Percentiles rank a stretch among this genome's conserved stretches.
phyloP scores from a whole-genome alignment of 2,329 filamentous ascomycete genomes.

The Podosphaera xanthii region DNA sequence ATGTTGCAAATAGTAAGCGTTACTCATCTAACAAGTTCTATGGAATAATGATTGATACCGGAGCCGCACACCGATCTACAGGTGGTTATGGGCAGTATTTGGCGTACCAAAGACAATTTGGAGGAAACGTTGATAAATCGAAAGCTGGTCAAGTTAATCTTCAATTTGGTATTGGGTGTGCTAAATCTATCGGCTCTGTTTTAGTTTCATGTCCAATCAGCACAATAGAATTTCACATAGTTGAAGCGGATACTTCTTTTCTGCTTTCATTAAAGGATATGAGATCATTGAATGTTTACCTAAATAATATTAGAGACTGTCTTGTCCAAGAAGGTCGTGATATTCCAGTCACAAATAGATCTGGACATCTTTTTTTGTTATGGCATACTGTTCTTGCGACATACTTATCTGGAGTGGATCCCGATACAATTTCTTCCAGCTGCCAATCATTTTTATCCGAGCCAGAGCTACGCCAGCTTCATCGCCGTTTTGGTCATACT shows the following conservation, averaged over 20 bases:
- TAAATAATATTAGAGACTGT: not conserved
- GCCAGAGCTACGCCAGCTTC: not conserved
- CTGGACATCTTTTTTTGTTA: not conserved
- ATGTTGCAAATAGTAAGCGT: not conserved
- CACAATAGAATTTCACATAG: not conserved
- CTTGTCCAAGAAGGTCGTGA: not conserved
- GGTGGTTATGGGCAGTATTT: not conserved
- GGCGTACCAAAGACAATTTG: not conserved
- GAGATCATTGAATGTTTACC: not conserved
- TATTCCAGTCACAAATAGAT: not conserved
- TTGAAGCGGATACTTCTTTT: not conserved
- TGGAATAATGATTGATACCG: constrained; percentile 1
- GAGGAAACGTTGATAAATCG: not conserved
- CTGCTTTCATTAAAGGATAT: not conserved
- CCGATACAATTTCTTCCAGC: not conserved
- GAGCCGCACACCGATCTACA: not conserved
- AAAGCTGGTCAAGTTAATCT: not conserved
- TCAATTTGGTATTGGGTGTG: not conserved
- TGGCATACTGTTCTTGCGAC: not conserved
- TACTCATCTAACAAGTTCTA: not conserved
- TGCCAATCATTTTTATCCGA: not conserved
- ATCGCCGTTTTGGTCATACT: not conserved
- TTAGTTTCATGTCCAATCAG: not conserved
- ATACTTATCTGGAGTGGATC: not conserved
- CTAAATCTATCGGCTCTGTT: not conserved